Conservation (phyloP, 31 red algal genomes). For the Endocladia muricata region DNA sequence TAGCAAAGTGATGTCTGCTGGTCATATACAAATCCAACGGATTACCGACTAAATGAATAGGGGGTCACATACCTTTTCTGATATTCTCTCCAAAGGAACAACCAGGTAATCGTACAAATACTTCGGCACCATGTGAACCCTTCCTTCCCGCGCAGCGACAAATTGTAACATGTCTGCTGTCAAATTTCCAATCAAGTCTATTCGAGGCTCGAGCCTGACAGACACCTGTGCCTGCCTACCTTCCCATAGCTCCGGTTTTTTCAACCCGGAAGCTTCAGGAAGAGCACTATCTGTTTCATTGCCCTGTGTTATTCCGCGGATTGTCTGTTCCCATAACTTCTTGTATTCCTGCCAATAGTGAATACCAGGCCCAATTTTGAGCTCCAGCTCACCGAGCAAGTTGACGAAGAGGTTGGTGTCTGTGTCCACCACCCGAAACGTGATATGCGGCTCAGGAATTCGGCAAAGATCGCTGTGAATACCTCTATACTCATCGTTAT, state of each 20-base stretch:
- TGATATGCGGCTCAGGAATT: slow-evolving; percentile 46
- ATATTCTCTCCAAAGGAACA: slow-evolving; percentile 43
- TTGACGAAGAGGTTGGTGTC: slow-evolving; percentile 15
- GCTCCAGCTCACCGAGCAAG: slow-evolving; percentile 42
- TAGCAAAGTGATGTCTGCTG: too few species aligned
- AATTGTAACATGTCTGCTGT: slow-evolving; percentile 52
- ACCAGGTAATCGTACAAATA: slow-evolving; percentile 66
- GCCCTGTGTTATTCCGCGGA: slow-evolving; percentile 45
- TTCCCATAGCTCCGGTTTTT: slow-evolving; percentile 10
- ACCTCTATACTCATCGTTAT: slow-evolving; percentile 64
- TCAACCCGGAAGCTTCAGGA: neutral
- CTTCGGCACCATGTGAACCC: slow-evolving; percentile 42
- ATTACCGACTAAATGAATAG: neutral
- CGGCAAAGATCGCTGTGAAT: slow-evolving; percentile 61
- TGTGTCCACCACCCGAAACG: slow-evolving; percentile 11
- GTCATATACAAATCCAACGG: too few species aligned
- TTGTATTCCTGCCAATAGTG: slow-evolving; percentile 62
- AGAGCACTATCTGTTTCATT: neutral
- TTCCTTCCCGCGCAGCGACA: slow-evolving; percentile 8
- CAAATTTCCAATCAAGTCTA: slow-evolving; percentile 74
- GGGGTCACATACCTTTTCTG: slow-evolving; percentile 36
- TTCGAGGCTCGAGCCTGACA: slow-evolving; percentile 53
- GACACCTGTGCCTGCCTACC: slow-evolving; percentile 20
- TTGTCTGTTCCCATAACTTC: slow-evolving; percentile 37
- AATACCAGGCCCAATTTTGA: slow-evolving; percentile 62